phyloP scores from a whole-genome alignment of 2,329 filamentous ascomycete genomes.

The Meredithiella fracta region DNA sequence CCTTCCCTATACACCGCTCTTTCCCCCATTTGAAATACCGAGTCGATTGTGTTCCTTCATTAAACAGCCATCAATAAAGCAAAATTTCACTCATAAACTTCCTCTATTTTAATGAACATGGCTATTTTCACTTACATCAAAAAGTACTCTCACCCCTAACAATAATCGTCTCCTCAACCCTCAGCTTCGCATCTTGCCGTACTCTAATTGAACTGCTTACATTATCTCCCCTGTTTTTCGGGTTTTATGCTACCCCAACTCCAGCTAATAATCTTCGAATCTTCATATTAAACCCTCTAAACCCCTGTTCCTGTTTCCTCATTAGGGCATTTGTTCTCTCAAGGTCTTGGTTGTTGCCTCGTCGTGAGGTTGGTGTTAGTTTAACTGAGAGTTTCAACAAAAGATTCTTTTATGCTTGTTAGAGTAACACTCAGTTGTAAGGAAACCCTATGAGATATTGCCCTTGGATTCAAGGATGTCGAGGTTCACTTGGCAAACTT shows the following conservation, averaged over 20 bases:
- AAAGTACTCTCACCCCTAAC: too few relatives aligned
- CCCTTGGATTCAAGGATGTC: background rate
- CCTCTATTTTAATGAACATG: too few relatives aligned
- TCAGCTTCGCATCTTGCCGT: background rate
- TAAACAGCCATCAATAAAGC: background rate
- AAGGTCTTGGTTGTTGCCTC: background rate
- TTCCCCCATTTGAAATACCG: background rate
- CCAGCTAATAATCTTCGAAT: background rate
- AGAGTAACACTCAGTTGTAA: background rate
- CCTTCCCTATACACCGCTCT: background rate
- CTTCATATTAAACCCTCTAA: conserved; percentile 1
- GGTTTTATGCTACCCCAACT: background rate
- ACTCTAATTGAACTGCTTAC: background rate
- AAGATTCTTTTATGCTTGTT: background rate
- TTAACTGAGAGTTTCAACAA: background rate
- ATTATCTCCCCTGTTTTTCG: background rate
- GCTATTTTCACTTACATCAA: too few relatives aligned
- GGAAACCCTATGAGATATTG: background rate
- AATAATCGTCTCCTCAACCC: too few relatives aligned
- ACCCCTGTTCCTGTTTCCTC: conserved; percentile 7
- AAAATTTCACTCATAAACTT: too few relatives aligned
- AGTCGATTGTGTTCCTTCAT: background rate
- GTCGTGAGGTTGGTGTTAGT: background rate
- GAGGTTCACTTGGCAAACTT: background rate
- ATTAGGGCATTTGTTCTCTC: background rate